Evolutionary conservation across 2,329 filamentous ascomycete species (phyloP).

Genomic region (Davidsoniella eucalypti): DNA sequence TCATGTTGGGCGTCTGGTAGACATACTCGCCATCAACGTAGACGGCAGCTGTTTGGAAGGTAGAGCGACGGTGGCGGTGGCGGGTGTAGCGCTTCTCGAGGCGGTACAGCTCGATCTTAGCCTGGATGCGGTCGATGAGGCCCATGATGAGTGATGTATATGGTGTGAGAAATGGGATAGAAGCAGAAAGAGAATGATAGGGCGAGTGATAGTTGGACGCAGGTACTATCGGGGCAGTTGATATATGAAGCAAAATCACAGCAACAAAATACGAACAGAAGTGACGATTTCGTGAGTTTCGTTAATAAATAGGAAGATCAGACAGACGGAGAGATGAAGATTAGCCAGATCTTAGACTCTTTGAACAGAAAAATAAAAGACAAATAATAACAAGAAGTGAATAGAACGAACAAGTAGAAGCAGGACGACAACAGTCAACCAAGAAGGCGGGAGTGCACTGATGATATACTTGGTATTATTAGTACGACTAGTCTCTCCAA

Average conservation of each 20-base stretch:
- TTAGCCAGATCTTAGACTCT: neutral
- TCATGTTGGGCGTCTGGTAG: conserved; percentile 49
- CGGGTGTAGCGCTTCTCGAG: conserved; percentile 91
- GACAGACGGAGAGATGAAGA: neutral
- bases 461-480: neutral
- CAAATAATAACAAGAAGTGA: neutral
- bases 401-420: neutral
- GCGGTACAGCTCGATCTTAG: conserved; percentile 76
- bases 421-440: neutral
- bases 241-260: too few relatives aligned
- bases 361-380: neutral
- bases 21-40: conserved; percentile 96
- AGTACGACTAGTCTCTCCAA: neutral
- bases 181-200: neutral
- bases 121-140: conserved; percentile 43
- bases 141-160: conserved; percentile 24
- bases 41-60: conserved; percentile 73
- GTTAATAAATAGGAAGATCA: neutral
- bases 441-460: neutral
- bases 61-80: conserved; percentile 69
- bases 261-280: too few relatives aligned
- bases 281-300: too few relatives aligned
- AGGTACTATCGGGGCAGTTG: neutral
- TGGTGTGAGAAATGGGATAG: neutral
- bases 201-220: neutral